Base-by-base conservation (phyloP, 495 filamentous ascomycete species). In the Annulohypoxylon maeteangense region DNA sequence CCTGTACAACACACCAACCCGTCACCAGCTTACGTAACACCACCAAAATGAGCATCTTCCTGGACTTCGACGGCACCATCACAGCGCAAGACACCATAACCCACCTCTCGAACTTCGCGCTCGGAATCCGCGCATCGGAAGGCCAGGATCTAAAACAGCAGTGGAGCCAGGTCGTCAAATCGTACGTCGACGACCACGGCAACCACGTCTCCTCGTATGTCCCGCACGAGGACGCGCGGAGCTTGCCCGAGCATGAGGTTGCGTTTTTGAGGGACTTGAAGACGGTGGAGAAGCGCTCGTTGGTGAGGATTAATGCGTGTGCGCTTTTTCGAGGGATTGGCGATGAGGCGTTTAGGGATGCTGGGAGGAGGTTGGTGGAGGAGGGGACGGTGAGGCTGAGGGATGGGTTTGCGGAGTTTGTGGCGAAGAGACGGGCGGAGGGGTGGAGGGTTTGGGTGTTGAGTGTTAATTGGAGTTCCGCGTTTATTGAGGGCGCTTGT, bases 1-100 rank as follows among this genome's bases (percentile, higher is more conserved):
- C 4, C 48, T 25, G 27, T 31, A 47, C 51, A 20, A 47, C 51
- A 14, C 11, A 14, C 11, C 8, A 10, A 23, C 22, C 14, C 14
- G 10, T 12, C 7, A 10, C 1, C 10, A 36, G 7, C 34, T 16
- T 31, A 5, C 8, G 11, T 25, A 23, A 42, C 7, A n/a, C 12
- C 40, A 7, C 7, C 51, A 75, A 62, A 29, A 78, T 84, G 70
- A 71, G 69, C 54, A 69, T 85, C 65, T 75, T 85, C 65, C 72
- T 85, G 0, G 83, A 85, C 66, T 85, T 85, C 54, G 83, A 85
- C 75, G 81, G 81, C 54, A 85, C 83, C 29, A 83, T 85, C 69
- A 85, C 83, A 27, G 65, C 62, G n/a, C 47, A 76, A 29, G 78
- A 80, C 62, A 80, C 78, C 7, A 74, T 80, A 1, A 42, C 59